phyloP scores from a whole-genome alignment of 352 stramenopile genomes.

The Globisporangium cystogenes region DNA sequence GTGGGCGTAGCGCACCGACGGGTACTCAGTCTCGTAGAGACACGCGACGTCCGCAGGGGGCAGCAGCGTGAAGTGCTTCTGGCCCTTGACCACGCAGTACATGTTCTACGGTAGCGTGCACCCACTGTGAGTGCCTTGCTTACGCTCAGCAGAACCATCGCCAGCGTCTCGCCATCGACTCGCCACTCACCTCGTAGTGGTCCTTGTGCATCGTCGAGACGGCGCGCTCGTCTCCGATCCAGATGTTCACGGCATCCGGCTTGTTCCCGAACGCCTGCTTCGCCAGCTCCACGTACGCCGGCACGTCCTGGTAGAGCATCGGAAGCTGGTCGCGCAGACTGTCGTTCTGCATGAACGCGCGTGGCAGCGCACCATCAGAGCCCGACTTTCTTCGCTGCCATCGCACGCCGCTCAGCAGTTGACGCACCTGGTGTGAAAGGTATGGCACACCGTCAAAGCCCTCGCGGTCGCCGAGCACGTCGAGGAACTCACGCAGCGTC shows the following conservation, averaged over 20 bases:
- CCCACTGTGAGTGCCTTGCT: neutral
- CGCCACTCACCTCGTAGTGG: conserved; percentile 89
- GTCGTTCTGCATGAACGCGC: conserved; percentile 64
- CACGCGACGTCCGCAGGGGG: conserved; percentile 88
- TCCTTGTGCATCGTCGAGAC: conserved; percentile 98
- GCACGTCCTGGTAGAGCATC: conserved; percentile 54
- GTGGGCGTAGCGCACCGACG: conserved; percentile 58
- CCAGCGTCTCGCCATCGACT: no score
- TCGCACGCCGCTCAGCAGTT: no score
- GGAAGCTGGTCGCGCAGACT: conserved; percentile 71
- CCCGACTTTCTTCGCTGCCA: no score
- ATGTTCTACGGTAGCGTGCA: conserved; percentile 79
- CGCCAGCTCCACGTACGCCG: conserved; percentile 44
- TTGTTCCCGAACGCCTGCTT: conserved; percentile 74
- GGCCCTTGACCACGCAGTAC: conserved; percentile 94
- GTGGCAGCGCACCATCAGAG: neutral
- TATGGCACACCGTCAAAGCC: conserved; percentile 74
- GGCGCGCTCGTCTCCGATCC: conserved; percentile 95
- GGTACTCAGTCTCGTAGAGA: conserved; percentile 81
- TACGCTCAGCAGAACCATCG: no score
- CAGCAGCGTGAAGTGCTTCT: conserved; percentile 94
- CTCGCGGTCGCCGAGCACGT: conserved; percentile 36
- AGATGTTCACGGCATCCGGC: conserved; percentile 94
- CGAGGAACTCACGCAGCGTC: conserved; percentile 52
- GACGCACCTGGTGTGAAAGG: conserved; percentile 62